phyloP scores from a whole-genome alignment of 208 protist genomes.

The Vickermania spadyakhi region DNA sequence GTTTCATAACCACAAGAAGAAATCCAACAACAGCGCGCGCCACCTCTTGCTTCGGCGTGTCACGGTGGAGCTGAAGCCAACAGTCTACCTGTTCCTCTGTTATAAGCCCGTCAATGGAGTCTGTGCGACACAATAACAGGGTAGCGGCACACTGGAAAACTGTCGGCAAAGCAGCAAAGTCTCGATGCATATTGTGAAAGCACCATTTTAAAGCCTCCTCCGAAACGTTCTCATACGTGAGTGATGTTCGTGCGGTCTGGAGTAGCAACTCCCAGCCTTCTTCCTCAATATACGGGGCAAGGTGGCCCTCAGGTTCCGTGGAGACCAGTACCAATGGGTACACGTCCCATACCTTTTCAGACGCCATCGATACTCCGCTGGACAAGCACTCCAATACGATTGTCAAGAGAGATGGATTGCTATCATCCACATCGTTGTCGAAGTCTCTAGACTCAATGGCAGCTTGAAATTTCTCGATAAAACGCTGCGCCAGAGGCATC shows the following conservation, averaged over 20 bases:
- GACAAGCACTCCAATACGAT: conserved; percentile 53
- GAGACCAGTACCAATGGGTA: conserved; percentile 47
- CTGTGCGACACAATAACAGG: conserved; percentile 35
- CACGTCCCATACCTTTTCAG: conserved; percentile 37
- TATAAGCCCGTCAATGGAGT: conserved; percentile 13
- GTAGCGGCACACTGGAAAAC: conserved; percentile 32
- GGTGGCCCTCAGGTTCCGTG: conserved; percentile 18
- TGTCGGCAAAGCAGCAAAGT: conserved; percentile 38
- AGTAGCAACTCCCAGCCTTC: conserved; percentile 72
- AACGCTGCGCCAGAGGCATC: conserved; percentile 17
- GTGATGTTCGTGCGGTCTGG: conserved; percentile 25
- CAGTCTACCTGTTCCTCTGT: conserved; percentile 12
- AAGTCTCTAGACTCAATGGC: neutral
- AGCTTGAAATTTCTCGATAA: conserved; percentile 13
- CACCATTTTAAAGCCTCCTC: conserved; percentile 29
- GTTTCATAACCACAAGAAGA: conserved; percentile 14
- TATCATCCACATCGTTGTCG: conserved; percentile 13
- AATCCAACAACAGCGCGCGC: conserved; percentile 16
- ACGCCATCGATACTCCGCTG: conserved; percentile 16
- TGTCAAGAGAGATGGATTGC: conserved; percentile 22
- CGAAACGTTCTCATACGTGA: conserved; percentile 6
- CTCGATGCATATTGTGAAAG: conserved; percentile 34
- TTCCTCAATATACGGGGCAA: conserved; percentile 69
- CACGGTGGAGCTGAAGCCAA: conserved; percentile 17
- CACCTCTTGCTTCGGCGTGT: conserved; percentile 25